phyloP scores from a whole-genome alignment of 2,329 filamentous ascomycete genomes.

The Aphanocladium album region DNA sequence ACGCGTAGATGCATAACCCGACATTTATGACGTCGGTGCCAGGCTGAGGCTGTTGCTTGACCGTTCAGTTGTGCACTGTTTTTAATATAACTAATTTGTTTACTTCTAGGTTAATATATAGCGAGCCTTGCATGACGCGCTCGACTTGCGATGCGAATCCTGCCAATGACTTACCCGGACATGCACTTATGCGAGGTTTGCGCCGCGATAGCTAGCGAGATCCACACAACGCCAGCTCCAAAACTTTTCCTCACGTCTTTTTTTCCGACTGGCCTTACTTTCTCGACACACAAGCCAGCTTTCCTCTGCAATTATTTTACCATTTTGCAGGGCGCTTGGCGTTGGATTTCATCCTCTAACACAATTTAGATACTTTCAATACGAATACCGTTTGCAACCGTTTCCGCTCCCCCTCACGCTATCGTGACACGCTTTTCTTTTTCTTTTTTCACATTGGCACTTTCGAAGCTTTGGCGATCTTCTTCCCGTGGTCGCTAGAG shows the following conservation, averaged over 20 bases:
- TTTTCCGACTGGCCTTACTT: not conserved
- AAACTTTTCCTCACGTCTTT: not conserved
- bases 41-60: not conserved
- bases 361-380: constrained; percentile 3
- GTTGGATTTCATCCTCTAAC: not conserved
- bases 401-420: not conserved
- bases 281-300: not conserved
- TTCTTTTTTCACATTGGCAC: constrained; percentile 55
- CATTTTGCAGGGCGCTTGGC: not conserved
- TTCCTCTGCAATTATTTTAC: not conserved
- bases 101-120: not conserved
- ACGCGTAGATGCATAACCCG: constrained; percentile 3
- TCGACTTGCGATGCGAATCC: not conserved
- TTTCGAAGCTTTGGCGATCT: constrained; percentile 86
- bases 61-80: not conserved
- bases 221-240: not conserved
- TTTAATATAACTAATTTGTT: too few species aligned
- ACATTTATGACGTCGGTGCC: not conserved
- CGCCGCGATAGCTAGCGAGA: constrained; percentile 1
- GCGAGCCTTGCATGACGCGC: not conserved
- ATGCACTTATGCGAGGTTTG: constrained; percentile 12
- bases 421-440: not conserved
- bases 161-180: not conserved
- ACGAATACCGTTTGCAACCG: not conserved
- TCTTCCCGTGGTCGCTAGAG: constrained; percentile 67